phyloP scores from a whole-genome alignment of 2,329 filamentous ascomycete species.

The Dothiorella sarmentorum region DNA sequence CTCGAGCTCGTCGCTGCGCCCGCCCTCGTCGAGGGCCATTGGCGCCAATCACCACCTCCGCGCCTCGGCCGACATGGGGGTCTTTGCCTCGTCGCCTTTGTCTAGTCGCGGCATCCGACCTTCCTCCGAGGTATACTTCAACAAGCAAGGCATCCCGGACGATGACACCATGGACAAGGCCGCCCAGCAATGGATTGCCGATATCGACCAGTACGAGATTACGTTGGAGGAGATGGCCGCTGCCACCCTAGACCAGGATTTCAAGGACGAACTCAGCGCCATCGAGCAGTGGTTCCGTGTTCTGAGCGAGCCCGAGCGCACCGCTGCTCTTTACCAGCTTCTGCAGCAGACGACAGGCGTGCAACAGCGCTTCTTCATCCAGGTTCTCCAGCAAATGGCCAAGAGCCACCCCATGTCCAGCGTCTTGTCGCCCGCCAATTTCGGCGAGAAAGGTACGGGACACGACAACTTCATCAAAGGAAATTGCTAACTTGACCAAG shows the following conservation, averaged over 20 bases:
- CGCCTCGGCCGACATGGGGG: slow-evolving; percentile 93
- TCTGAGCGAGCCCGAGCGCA: slow-evolving; percentile 92
- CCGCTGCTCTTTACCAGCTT: slow-evolving; percentile 89
- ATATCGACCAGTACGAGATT: slow-evolving; percentile 99
- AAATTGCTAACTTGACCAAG: slow-evolving; percentile 47
- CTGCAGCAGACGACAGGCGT: slow-evolving; percentile 98
- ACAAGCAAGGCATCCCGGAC: slow-evolving; percentile 77
- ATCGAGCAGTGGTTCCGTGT: slow-evolving; percentile 99
- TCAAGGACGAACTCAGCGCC: slow-evolving; percentile 97
- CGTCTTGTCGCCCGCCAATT: slow-evolving; percentile 88
- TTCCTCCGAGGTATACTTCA: slow-evolving; percentile 89
- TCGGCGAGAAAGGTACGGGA: slow-evolving; percentile 83
- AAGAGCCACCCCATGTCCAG: slow-evolving; percentile 97
- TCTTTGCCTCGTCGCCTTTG: slow-evolving; percentile 64
- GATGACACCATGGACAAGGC: slow-evolving; percentile 73
- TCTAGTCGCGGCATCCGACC: slow-evolving; percentile 80
- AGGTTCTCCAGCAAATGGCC: slow-evolving; percentile 97
- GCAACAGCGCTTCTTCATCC: slow-evolving; percentile 98
- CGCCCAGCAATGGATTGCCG: slow-evolving; percentile 96
- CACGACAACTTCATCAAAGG: too few species aligned
- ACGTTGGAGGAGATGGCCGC: slow-evolving; percentile 98
- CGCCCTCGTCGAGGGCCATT: slow-evolving; percentile 73
- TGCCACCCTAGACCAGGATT: slow-evolving; percentile 97
- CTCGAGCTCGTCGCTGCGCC: slow-evolving; percentile 76
- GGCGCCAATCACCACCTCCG: slow-evolving; percentile 81